Percentiles rank a stretch among this genome's conserved stretches.
These are phyloP conservation scores for Ettlia oleoabundans DNA, from an alignment of 139 green algal species.

Conservation along the genomic window DNA sequence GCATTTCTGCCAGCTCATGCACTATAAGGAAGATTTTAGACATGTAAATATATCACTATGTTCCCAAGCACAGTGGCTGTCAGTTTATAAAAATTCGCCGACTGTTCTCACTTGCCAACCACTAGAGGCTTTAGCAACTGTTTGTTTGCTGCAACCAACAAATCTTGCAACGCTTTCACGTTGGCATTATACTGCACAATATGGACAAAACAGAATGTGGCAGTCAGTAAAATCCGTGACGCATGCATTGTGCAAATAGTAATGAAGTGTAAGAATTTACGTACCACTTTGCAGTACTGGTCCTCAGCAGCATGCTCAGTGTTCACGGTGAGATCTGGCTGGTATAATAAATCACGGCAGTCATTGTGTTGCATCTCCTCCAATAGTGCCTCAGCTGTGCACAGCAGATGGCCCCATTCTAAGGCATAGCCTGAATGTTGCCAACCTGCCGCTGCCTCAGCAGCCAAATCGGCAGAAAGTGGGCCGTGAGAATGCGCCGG, in stretches of 20 bases:
- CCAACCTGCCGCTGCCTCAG: neutral
- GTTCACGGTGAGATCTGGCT: neutral
- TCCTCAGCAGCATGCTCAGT: neutral
- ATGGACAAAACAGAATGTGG: too few relatives aligned
- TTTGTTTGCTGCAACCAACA: neutral
- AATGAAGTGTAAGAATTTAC: neutral
- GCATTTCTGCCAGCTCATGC: too few relatives aligned
- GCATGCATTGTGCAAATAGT: neutral
- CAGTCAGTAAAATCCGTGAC: neutral
- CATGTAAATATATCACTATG: neutral
- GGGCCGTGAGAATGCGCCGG: neutral
- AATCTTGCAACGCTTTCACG: neutral
- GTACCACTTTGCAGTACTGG: neutral
- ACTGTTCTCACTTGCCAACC: neutral
- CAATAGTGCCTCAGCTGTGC: neutral
- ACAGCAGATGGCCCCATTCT: neutral
- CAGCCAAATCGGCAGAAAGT: neutral
- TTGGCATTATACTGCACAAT: neutral
- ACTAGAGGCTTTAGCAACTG: neutral
- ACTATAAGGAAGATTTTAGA: neutral
- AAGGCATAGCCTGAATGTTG: neutral
- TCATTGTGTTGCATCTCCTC: neutral
- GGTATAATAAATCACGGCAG: neutral
- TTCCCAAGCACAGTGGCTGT: neutral
- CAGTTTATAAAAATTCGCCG: neutral